A percentile compares a stretch with the other conserved stretches of the same genome.
phyloP scores from a whole-genome alignment of 192 early-diverging fungal genomes.

The Tieghemiomyces parasiticus region DNA sequence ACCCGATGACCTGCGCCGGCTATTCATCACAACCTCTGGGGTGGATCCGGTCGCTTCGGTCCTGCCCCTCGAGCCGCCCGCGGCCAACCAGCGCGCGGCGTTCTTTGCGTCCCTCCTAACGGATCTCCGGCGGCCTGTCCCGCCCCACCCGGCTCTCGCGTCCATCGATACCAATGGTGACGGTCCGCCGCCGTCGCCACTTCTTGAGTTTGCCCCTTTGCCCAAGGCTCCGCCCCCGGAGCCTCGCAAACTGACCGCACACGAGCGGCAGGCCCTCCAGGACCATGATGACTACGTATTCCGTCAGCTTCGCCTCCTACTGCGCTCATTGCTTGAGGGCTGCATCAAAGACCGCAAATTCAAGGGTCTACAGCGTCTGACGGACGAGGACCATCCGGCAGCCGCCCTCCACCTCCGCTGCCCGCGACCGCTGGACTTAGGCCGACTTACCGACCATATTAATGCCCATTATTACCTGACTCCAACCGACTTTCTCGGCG shows the following conservation, averaged over 20 bases:
- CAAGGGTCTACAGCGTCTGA: constrained; percentile 28
- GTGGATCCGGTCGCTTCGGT: no score
- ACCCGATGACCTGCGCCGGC: constrained; percentile 16
- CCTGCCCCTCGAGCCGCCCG: no score
- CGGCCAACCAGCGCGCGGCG: no score
- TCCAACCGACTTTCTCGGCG: constrained; percentile 21
- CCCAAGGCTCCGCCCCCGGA: constrained; percentile 32
- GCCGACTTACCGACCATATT: constrained; percentile 27
- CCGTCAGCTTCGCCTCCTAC: constrained; percentile 33
- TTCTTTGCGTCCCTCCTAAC: no score
- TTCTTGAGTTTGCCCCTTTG: no score
- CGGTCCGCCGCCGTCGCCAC: no score
- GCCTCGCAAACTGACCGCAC: constrained; percentile 29
- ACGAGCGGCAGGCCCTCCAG: constrained; percentile 27
- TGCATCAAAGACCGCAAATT: constrained; percentile 29
- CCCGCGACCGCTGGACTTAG: constrained; percentile 34
- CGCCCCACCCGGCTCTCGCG: no score
- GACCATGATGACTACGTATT: constrained; percentile 35
- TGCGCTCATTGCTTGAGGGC: constrained; percentile 38
- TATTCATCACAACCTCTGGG: no score
- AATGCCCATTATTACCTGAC: constrained; percentile 22
- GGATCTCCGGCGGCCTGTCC: no score
- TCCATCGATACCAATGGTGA: no score
- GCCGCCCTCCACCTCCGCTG: constrained; percentile 27
- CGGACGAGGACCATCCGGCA: constrained; percentile 24